Base-by-base conservation (phyloP, 768 basidiomycete genomes). In the Kwoniella shandongensis region DNA sequence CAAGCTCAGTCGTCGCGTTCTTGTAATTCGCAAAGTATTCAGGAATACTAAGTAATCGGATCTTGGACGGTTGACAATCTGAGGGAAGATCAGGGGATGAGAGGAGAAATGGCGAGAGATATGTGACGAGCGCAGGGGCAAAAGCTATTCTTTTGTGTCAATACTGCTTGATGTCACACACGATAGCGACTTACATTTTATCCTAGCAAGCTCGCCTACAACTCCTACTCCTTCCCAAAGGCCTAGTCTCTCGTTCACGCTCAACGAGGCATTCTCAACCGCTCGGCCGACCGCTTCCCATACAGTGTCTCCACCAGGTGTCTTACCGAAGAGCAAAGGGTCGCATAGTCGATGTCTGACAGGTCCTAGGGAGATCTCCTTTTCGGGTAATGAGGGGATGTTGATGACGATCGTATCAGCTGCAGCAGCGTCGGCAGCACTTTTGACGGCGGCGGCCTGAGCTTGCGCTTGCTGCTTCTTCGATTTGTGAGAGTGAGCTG, bases 21-120 rank as follows among this genome's bases (percentile, higher is more conserved):
- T 69, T 66, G 51, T 66, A 74, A 35, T 71, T 68, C 15, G 67
- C 63, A 56, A 73, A 76, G 54, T 76, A 76, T 13, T 74, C 72
- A 54, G 75, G 75, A 25, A 74, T 68, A 12, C 55, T 59, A 26
- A 74, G 44, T 6, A 74, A 53, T 32, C 75, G 41, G 25, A 61
- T 66, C 49, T 65, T 64, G 17, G 57, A 57, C 0, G 73, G 71
- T 42, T 74, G 75, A 6, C 56, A 48, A 26, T 76, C 75, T 12
- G 67, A 66, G 22, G 70, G 62, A 18, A 68, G 54, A 20, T 76
- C 73, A 11, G 67, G 36, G 11, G 61, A 61, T 8, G 73, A 69
- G 0, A 74, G 57, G 18, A 76, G 57, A 52, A 62, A 71, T n/a
- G 69, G 67, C 18, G 71, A 54, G 32, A 76, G 58, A 41, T 72